Percentiles rank a stretch among this genome's conserved stretches.
These are phyloP conservation scores for Aspergillus leporis DNA, from an alignment of 495 filamentous ascomycete genomes.

Conservation along the genomic window DNA sequence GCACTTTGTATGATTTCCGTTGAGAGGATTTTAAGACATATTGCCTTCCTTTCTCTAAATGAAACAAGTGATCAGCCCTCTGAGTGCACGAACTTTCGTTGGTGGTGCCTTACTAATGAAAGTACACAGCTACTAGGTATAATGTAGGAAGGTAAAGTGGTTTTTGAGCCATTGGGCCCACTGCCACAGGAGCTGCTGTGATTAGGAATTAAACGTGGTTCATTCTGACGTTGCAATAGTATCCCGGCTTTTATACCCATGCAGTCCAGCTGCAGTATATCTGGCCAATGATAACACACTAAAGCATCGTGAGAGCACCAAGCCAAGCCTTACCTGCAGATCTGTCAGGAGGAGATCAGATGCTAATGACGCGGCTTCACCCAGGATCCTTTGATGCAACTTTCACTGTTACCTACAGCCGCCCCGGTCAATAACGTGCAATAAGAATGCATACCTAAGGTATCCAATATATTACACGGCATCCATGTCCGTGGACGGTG, in stretches of 20 bases:
- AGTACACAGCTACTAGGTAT: too few species aligned
- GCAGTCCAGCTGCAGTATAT: neutral
- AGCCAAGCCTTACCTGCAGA: constrained; percentile 8
- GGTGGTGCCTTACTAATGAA: too few species aligned
- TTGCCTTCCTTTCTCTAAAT: too few species aligned
- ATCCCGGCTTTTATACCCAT: neutral
- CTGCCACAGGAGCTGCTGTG: too few species aligned
- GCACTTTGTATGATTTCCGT: too few species aligned
- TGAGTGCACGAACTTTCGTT: too few species aligned
- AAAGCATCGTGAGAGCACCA: neutral
- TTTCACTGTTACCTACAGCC: neutral
- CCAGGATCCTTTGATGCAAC: neutral
- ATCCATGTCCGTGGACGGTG: neutral
- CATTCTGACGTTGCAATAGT: neutral
- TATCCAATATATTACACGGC: neutral
- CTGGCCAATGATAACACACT: neutral
- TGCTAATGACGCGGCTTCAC: constrained; percentile 4
- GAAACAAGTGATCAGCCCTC: too few species aligned
- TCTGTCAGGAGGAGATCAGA: neutral
- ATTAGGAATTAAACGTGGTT: neutral
- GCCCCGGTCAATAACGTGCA: neutral
- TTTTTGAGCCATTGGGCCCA: too few species aligned
- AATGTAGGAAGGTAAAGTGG: too few species aligned
- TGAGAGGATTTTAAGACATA: too few species aligned
- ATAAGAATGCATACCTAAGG: neutral